Base-by-base conservation (phyloP, 352 stramenopile genomes). In the Aphanomyces euteiches region DNA sequence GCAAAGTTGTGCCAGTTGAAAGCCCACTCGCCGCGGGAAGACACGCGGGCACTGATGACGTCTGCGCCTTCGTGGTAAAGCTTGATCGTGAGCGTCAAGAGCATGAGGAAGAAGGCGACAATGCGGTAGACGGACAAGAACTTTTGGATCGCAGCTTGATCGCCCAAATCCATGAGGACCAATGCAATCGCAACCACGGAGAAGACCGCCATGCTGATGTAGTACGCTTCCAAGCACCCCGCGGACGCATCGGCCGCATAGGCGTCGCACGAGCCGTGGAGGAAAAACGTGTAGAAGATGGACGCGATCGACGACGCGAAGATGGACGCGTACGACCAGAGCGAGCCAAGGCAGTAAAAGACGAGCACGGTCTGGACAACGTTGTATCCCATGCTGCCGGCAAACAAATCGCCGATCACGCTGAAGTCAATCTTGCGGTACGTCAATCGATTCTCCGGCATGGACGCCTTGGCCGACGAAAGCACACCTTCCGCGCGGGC, bases 361-460 rank as follows among this genome's bases (percentile, higher is more conserved):
- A 78, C 78, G 70, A 94, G 86, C 71, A 92, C 80, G 48, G 85
- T 36, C 73, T 94, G 87, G 61, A 92, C 84, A 0, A 78, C 65
- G 10, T 78, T 67, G 57, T 89, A 90, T 61, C 87, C 87, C 47
- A 79, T n/a, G 21, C 84, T 79, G 19, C 87, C 87, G 53, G 85
- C 85, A 73, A 94, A 94, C 78, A 92, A 89, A 50, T 94, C 83
- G 61, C 85, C 85, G 54, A 94, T 81, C 6, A 79, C 88, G 21
- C 83, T 80, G 60, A 94, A 94, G 66, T 94, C 87, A 69, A 92
- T 90, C 74, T 94, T 94, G 77, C 87, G 87, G 77, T 90, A 93
- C 65, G 85, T 92, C 56, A 94, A 78, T 65, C 82, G 77, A 70
- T 94, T 84, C 54, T 78, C 68, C 21, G 87, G 87, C 6, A 72